Evolutionary conservation across 2,329 filamentous ascomycete species (phyloP).

Genomic region (Pestalotiopsis sp.): DNA sequence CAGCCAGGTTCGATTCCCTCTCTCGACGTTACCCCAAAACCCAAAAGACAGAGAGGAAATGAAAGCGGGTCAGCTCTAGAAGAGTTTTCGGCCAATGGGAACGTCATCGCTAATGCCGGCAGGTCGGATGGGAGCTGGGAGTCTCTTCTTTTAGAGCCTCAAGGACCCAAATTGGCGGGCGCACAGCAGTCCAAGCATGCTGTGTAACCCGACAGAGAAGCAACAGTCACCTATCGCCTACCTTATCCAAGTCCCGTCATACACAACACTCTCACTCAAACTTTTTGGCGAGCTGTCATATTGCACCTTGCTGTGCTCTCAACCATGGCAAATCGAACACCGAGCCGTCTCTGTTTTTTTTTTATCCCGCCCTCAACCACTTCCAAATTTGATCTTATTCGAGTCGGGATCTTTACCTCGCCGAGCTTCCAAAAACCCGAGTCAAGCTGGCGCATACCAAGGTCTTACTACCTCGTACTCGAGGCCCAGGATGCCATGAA

Average conservation of each 20-base stretch:
- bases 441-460: not conserved
- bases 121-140: not conserved
- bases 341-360: not conserved
- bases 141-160: not conserved
- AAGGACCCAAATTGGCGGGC: not conserved
- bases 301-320: not conserved
- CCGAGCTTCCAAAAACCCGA: not conserved
- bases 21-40: not conserved
- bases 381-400: not conserved
- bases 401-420: not conserved
- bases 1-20: not conserved
- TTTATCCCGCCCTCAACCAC: not conserved
- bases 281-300: not conserved
- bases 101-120: constrained; percentile 15
- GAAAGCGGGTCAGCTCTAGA: constrained; percentile 9
- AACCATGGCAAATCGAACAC: not conserved
- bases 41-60: constrained; percentile 9
- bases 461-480: not conserved
- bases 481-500: not conserved
- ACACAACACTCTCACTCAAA: not conserved
- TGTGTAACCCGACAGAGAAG: not conserved
- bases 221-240: no score
- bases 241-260: not conserved
- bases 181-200: not conserved
- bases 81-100: constrained; percentile 8